Conservation (phyloP, 2,329 filamentous ascomycete genomes). For the Colletotrichum somersetense region DNA sequence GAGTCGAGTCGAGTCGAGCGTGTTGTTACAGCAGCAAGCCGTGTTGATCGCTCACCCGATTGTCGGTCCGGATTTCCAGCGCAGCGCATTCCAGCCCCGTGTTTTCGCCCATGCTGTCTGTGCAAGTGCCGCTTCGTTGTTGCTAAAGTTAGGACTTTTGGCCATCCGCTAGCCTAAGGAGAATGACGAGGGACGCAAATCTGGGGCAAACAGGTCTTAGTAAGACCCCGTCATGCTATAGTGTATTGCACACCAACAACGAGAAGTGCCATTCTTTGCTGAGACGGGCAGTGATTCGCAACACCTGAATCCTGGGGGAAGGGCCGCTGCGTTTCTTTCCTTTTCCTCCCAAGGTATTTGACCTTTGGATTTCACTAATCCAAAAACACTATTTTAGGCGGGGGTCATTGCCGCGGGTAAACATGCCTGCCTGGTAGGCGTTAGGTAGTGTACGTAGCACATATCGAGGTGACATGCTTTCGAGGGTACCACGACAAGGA, state of each 20-base stretch:
- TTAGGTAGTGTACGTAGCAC: no score
- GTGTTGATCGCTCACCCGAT: slow-evolving; percentile 22
- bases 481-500: slow-evolving; percentile 5
- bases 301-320: slow-evolving; percentile 9
- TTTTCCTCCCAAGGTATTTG: not conserved
- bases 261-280: slow-evolving; percentile 15
- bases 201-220: slow-evolving; percentile 14
- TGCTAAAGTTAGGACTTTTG: slow-evolving; percentile 40
- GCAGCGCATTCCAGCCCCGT: slow-evolving; percentile 32
- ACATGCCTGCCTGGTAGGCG: not conserved
- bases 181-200: slow-evolving; percentile 13
- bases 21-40: not conserved
- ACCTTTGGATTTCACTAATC: not conserved
- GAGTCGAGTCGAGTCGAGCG: not conserved
- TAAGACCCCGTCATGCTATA: slow-evolving; percentile 5
- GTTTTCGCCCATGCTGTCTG: slow-evolving; percentile 25
- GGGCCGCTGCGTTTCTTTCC: not conserved
- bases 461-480: not conserved
- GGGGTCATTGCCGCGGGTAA: not conserved
- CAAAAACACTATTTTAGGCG: slow-evolving; percentile 15
- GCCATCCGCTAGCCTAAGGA: slow-evolving; percentile 12
- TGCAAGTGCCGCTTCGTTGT: slow-evolving; percentile 30
- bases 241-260: not conserved
- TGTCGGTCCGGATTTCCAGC: slow-evolving; percentile 27
- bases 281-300: slow-evolving; percentile 22